phyloP scores from a whole-genome alignment of 164 flowering plant species.

The Annona cherimola region DNA sequence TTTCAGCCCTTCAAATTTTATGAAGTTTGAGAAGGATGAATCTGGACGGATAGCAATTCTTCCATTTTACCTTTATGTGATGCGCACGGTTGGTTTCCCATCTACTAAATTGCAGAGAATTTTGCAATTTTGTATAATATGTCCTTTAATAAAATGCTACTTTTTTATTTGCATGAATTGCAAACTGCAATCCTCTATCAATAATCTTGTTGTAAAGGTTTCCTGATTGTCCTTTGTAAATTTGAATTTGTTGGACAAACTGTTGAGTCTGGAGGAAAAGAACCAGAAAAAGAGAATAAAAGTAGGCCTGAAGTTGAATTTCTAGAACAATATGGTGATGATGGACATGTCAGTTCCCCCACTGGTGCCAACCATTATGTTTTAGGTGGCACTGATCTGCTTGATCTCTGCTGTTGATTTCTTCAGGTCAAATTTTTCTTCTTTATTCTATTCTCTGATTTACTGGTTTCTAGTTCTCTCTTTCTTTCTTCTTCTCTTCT shows the following conservation, averaged over 20 bases:
- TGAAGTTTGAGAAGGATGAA: constrained; percentile 99
- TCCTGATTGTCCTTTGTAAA: neutral
- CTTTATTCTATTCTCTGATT: neutral
- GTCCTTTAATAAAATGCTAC: neutral
- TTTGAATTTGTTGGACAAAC: too few relatives aligned
- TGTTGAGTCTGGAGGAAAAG: too few relatives aligned
- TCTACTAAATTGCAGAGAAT: neutral
- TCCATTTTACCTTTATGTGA: constrained; percentile 94
- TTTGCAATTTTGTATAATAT: neutral
- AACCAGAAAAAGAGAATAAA: too few relatives aligned
- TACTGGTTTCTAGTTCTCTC: neutral
- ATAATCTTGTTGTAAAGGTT: neutral
- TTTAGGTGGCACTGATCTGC: neutral
- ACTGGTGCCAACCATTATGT: neutral
- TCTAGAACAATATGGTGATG: neutral
- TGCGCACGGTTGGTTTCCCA: constrained; percentile 76
- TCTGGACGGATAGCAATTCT: constrained; percentile 91
- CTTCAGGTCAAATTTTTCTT: neutral
- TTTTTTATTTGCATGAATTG: neutral
- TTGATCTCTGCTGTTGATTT: neutral
- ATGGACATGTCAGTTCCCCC: neutral
- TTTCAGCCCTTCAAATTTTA: constrained; percentile 97
- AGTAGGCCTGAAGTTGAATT: too few relatives aligned
- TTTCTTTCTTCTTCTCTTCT: neutral
- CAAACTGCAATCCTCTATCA: neutral